Base-by-base conservation (phyloP, 306 rosid genomes). In the Geum urbanum region DNA sequence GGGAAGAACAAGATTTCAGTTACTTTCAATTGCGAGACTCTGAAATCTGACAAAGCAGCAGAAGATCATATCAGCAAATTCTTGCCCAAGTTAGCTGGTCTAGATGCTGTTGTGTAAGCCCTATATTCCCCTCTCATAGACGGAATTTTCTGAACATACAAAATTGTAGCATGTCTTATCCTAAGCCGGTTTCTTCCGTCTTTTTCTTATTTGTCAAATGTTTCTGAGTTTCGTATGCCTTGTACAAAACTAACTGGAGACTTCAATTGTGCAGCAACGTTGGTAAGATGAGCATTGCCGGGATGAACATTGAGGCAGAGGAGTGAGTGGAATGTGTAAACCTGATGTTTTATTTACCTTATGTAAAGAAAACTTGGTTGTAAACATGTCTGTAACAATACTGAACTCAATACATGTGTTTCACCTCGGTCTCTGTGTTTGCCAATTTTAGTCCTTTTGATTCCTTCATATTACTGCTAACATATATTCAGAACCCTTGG, bases 31-130 rank as follows among this genome's bases (percentile, higher is more conserved):
- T 89, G 96, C 67, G 80, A 85, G 74, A 94, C 92, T 24, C 81
- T 94, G 78, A 94, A 92, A 84, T 85, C 99, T 14, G 96, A 94
- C 7, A 58, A 80, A 69, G 96, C 94, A 47, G 97, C 97, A 22
- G 95, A 94, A 86, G 99, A 91, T 27, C 99, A 91, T 79, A 86
- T 91, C 81, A 86, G 51, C 60, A 83, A 87, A 71, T 94, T 87
- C 82, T 69, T 94, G 91, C 97, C 99, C 59, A 94, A 94, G 74
- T 78, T 91, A 78, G 85, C 88, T 3, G 97, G 97, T 45, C 80
- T 88, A 50, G 94, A 94, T 82, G 99, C 97, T 72, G 87, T 94
- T 65, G 97, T 67, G 94, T 72, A 22, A 40, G 37, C 44, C 73
- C 6, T 19, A 39, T 58, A 51, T 55, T 48, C 40, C 9, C 44